Percentiles rank a stretch among this genome's conserved stretches.
phyloP scores from a whole-genome alignment of 768 basidiomycete genomes.

The Fomitopsis serialis region DNA sequence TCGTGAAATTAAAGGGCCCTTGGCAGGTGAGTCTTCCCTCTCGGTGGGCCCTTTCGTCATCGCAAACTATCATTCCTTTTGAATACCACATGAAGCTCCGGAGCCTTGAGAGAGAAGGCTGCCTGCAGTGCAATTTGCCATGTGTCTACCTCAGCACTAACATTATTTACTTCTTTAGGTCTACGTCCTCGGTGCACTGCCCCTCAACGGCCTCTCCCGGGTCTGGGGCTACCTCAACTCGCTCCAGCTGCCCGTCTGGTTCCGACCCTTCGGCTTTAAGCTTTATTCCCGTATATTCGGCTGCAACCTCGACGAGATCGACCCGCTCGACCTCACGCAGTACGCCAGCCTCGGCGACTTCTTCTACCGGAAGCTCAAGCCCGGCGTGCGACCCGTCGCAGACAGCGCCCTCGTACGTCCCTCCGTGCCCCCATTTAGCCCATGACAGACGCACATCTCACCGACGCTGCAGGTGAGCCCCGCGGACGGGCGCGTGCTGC shows the following conservation, averaged over 20 bases:
- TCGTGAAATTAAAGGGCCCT: conserved; percentile 79
- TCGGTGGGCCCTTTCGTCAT: not conserved
- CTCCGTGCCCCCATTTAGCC: not conserved
- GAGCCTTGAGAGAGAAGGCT: not conserved
- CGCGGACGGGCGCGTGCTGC: conserved; percentile 88
- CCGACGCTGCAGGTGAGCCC: conserved; percentile 66
- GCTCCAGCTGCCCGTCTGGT: conserved; percentile 89
- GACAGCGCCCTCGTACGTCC: conserved; percentile 60
- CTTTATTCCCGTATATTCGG: conserved; percentile 87
- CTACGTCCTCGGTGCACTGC: conserved; percentile 94
- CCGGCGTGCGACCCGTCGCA: conserved; percentile 77
- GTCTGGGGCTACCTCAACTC: conserved; percentile 96
- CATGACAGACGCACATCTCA: not conserved
- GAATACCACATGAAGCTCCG: no score
- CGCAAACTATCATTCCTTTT: not conserved
- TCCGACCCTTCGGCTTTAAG: conserved; percentile 85
- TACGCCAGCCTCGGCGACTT: conserved; percentile 92
- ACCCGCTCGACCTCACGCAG: conserved; percentile 64
- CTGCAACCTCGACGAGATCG: conserved; percentile 91
- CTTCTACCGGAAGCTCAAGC: conserved; percentile 86
- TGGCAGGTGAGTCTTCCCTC: conserved; percentile 68
- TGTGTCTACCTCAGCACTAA: not conserved
- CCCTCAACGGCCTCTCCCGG: conserved; percentile 91
- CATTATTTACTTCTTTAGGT: conserved; percentile 44
- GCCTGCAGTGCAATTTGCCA: not conserved